Evolutionary conservation across 768 basidiomycete species (phyloP), one percentile per base, ranked within the genome.

Genomic region (Pisolithus orientalis): DNA sequence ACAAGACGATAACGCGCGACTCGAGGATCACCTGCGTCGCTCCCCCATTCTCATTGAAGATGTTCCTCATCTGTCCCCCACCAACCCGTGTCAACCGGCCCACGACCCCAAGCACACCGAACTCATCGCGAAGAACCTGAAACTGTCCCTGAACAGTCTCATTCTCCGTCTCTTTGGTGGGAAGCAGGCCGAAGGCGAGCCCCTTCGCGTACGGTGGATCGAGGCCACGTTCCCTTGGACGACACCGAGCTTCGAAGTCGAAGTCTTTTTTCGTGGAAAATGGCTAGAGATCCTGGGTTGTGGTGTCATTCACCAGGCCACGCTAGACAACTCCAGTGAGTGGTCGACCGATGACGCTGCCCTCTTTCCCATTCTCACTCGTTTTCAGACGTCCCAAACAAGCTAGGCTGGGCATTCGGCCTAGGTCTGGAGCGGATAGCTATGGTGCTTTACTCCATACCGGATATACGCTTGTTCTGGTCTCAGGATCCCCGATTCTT

Each of bases 151-250:
- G 62, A 98, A 97, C 63, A 80, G 83, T 40, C 74, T 99, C 47
- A 80, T 99, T 58, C 74, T 94, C 49, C 75, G 78, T 50, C 72
- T 99, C 27, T 97, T 98, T 66, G 88, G 89, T 4, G 77, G 74
- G 8, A 74, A 67, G 10, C 75, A 73, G 16, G 79, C 73, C 10
- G 72, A 69, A 24, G 73, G 72, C 16, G 73, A 88, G 47, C 94
- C 96, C 25, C 73, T 99, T 55, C 76, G 81, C 57, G 87, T 99
- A 27, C 77, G 96, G 21, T 99, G 96, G 96, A 97, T 98, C 57
- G 93, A 97, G 65, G 92, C 95, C 2, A 91, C 89, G 63, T 98
- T 99, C 71, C 96, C 96, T 1, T 99, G 95, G 77, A 99, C 96
- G 51, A 88, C 85, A 54, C 96, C 96, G 8, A 96, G 94, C 65